phyloP scores from a whole-genome alignment of 148 eudicot genomes.

The Cornus florida region DNA sequence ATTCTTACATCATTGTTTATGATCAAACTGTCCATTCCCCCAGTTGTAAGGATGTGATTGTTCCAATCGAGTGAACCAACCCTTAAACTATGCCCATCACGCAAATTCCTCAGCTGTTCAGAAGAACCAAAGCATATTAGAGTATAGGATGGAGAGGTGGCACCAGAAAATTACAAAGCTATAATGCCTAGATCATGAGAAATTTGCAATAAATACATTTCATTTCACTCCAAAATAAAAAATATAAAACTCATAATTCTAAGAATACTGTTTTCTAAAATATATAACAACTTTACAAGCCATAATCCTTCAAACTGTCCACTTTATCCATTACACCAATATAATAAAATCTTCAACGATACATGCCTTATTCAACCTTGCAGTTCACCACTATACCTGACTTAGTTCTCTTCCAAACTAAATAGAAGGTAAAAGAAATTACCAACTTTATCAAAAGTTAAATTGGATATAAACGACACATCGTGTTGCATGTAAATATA shows the following conservation, averaged over 20 bases:
- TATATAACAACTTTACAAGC: background rate
- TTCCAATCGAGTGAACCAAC: conserved; percentile 57
- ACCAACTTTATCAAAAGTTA: background rate
- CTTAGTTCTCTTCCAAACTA: background rate
- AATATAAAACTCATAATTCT: too few relatives aligned
- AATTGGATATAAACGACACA: background rate
- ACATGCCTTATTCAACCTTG: background rate
- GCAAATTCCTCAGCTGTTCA: conserved; percentile 37
- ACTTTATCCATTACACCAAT: too few relatives aligned
- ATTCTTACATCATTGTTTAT: conserved; percentile 44
- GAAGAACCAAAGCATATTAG: background rate
- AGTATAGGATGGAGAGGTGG: background rate
- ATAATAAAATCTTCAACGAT: background rate
- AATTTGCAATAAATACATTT: background rate
- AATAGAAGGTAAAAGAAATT: background rate
- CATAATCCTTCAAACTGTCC: too few relatives aligned
- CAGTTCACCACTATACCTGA: background rate
- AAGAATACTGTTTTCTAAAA: too few relatives aligned
- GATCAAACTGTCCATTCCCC: conserved; percentile 41
- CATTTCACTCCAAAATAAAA: background rate
- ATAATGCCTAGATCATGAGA: too few relatives aligned
- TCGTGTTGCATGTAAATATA: too few relatives aligned
- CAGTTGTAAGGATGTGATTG: conserved; percentile 40
- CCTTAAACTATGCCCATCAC: conserved; percentile 29
- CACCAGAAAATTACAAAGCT: too few relatives aligned